Percentiles rank a stretch among this genome's conserved stretches.
Evolutionary conservation across 2,329 filamentous ascomycete species (phyloP).

Genomic region (Botrytis tulipae): DNA sequence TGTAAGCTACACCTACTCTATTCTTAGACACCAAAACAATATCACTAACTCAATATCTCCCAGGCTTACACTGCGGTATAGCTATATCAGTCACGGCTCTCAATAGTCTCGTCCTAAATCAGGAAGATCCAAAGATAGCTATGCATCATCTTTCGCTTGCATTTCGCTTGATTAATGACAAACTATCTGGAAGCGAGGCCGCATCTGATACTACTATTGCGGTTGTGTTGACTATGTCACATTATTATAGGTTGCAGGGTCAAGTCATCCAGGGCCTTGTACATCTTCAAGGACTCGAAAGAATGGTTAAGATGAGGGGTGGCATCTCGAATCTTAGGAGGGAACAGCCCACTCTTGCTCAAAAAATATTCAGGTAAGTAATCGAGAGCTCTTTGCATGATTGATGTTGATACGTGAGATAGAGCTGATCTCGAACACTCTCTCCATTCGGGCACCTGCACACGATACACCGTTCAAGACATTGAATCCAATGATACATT

Average conservation of each 20-base stretch:
- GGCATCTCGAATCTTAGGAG: not conserved
- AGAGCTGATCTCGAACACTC: not conserved
- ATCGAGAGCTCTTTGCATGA: too few relatives aligned
- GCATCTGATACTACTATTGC: slow-evolving; percentile 36
- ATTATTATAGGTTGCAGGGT: slow-evolving; percentile 33
- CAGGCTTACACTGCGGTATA: slow-evolving; percentile 37
- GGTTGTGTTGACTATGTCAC: slow-evolving; percentile 35
- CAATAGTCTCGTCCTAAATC: slow-evolving; percentile 16
- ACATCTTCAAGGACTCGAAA: slow-evolving; percentile 38
- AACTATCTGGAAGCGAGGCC: slow-evolving; percentile 32
- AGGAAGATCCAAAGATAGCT: slow-evolving; percentile 24
- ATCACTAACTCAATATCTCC: not conserved
- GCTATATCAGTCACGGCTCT: slow-evolving; percentile 31
- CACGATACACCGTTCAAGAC: not conserved
- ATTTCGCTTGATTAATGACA: slow-evolving; percentile 37
- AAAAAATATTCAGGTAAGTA: not conserved
- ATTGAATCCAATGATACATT: not conserved
- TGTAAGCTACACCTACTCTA: not conserved
- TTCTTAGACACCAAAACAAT: not conserved
- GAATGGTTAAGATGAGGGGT: slow-evolving; percentile 38
- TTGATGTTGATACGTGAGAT: not conserved
- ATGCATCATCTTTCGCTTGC: slow-evolving; percentile 34
- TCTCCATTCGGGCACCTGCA: not conserved
- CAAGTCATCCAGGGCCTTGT: slow-evolving; percentile 31
- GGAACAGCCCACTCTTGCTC: not conserved